phyloP scores from a whole-genome alignment of 345 rosid species.

The Turritis glabra region DNA sequence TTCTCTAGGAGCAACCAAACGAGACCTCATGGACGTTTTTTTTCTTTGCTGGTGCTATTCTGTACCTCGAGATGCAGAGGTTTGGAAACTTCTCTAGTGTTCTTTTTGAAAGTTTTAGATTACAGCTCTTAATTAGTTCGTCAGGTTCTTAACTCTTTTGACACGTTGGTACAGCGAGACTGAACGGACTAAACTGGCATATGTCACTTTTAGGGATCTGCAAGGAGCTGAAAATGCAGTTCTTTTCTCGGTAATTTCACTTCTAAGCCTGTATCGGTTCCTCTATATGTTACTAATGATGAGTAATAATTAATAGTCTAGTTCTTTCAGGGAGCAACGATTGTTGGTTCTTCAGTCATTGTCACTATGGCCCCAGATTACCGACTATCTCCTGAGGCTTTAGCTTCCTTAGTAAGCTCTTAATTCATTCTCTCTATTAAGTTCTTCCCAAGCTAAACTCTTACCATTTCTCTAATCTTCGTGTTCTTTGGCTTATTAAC shows the following conservation, averaged over 20 bases:
- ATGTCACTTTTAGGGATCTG: slow-evolving; percentile 82
- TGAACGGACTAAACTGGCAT: slow-evolving; percentile 64
- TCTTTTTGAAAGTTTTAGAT: background rate
- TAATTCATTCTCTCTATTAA: slow-evolving; percentile 6
- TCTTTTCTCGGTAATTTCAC: slow-evolving; percentile 71
- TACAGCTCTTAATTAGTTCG: background rate
- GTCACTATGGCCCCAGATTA: slow-evolving; percentile 74
- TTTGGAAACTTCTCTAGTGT: slow-evolving; percentile 32
- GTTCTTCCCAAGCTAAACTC: background rate
- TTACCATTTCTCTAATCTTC: slow-evolving; percentile 16
- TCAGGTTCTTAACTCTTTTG: slow-evolving; percentile 18
- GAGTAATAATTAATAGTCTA: no score
- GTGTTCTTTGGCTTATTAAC: no score
- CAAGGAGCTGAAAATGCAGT: slow-evolving; percentile 92
- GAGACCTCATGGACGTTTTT: slow-evolving; percentile 78
- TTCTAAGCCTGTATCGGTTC: background rate
- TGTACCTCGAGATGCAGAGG: slow-evolving; percentile 71
- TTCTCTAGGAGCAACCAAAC: slow-evolving; percentile 69
- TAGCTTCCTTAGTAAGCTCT: slow-evolving; percentile 55
- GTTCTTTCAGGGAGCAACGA: slow-evolving; percentile 77
- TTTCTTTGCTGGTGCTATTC: slow-evolving; percentile 79
- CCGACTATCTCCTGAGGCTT: slow-evolving; percentile 75
- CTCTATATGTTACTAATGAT: background rate
- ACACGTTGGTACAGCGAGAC: slow-evolving; percentile 54
- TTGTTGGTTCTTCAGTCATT: slow-evolving; percentile 75